These are phyloP conservation scores for Vaccinium macrocarpon DNA, from an alignment of 148 eudicot genomes.

Conservation along the genomic window DNA sequence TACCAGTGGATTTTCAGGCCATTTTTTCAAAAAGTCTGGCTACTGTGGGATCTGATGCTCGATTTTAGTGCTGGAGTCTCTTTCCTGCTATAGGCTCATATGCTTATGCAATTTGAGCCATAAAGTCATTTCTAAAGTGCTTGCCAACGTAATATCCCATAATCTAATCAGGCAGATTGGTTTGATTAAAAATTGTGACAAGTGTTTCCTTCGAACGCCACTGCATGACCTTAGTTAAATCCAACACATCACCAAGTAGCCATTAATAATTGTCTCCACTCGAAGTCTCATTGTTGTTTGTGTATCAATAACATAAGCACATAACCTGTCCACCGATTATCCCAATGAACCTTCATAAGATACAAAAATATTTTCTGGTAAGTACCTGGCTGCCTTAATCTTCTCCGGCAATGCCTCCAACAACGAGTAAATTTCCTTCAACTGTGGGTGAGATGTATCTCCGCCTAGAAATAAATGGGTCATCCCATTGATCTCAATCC, in stretches of 20 bases:
- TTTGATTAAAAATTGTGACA: not conserved
- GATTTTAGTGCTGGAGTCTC: not conserved
- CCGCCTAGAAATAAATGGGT: slow-evolving; percentile 41
- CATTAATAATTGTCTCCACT: not conserved
- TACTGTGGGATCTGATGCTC: not conserved
- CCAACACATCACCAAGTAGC: not conserved
- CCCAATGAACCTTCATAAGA: slow-evolving; percentile 15
- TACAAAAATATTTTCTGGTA: slow-evolving; percentile 38
- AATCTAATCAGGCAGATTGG: not conserved
- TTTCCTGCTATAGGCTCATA: not conserved
- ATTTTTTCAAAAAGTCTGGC: not conserved
- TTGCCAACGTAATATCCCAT: not conserved
- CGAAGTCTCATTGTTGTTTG: not conserved
- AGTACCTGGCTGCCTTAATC: slow-evolving; percentile 38
- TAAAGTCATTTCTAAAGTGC: not conserved
- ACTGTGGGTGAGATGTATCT: slow-evolving; percentile 35
- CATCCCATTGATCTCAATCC: slow-evolving; percentile 42
- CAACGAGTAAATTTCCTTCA: slow-evolving; percentile 31
- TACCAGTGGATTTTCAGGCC: not conserved
- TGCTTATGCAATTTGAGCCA: not conserved
- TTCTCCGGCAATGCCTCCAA: slow-evolving; percentile 40
- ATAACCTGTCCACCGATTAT: not conserved
- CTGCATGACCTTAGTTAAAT: not conserved
- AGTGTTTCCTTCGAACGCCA: too few relatives aligned
- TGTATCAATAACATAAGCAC: not conserved